phyloP scores from a whole-genome alignment of 768 basidiomycete species.

The Leccinum broughii region DNA sequence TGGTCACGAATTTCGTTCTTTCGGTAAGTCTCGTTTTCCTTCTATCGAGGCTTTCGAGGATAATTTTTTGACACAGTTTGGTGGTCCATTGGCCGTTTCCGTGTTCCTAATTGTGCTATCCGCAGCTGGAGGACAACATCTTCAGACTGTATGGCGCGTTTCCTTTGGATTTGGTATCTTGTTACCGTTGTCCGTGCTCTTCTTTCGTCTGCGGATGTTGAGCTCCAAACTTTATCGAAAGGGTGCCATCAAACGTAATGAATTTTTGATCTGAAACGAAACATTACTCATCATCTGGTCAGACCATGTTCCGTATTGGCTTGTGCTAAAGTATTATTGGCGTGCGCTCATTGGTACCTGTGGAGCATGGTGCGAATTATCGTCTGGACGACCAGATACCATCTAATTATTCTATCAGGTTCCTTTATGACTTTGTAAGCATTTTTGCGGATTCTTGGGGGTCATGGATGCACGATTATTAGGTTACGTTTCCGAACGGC shows the following conservation, averaged over 20 bases:
- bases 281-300: slow-evolving; percentile 4
- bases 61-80: slow-evolving; percentile 43
- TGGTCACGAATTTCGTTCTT: slow-evolving; percentile 74
- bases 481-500: slow-evolving; percentile 74
- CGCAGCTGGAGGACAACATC: slow-evolving; percentile 60
- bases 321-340: slow-evolving; percentile 68
- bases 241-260: slow-evolving; percentile 62
- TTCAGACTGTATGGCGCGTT: slow-evolving; percentile 66
- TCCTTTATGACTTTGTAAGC: slow-evolving; percentile 66
- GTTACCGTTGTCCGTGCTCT: slow-evolving; percentile 65
- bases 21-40: slow-evolving; percentile 40
- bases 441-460: background rate
- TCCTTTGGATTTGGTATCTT: slow-evolving; percentile 64
- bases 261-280: background rate
- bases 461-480: slow-evolving; percentile 1
- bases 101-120: slow-evolving; percentile 70
- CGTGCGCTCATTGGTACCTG: slow-evolving; percentile 66
- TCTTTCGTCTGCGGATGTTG: slow-evolving; percentile 73
- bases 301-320: slow-evolving; percentile 60
- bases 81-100: slow-evolving; percentile 64
- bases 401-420: slow-evolving; percentile 40
- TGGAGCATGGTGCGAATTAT: slow-evolving; percentile 57
- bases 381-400: background rate
- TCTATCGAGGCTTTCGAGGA: background rate
- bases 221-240: slow-evolving; percentile 63